A percentile compares a stretch with the other conserved stretches of the same genome.
Evolutionary conservation across 2,329 filamentous ascomycete species (phyloP).

Genomic region (Alternaria novae-zelandiae): DNA sequence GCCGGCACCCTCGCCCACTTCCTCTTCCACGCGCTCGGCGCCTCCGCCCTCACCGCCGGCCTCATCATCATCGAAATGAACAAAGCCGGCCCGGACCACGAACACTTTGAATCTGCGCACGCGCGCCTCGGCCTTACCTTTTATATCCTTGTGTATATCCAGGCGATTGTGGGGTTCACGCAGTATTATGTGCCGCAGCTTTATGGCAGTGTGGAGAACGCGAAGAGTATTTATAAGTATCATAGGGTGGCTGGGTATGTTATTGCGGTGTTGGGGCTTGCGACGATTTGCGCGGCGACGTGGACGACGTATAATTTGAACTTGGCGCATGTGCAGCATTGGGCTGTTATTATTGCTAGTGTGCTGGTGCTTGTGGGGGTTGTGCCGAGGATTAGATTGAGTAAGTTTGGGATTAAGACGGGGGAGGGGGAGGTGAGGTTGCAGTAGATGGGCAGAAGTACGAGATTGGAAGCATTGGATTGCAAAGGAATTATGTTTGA

Average conservation of each 20-base stretch:
- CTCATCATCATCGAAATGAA: conserved; percentile 80
- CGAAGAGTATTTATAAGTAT: conserved; percentile 88
- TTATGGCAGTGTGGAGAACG: conserved; percentile 79
- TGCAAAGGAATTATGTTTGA: no score
- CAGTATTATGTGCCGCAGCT: conserved; percentile 78
- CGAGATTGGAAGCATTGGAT: no score
- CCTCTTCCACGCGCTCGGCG: conserved; percentile 69
- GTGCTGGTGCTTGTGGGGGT: conserved; percentile 74
- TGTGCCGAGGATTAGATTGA: conserved; percentile 78
- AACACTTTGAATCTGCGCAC: conserved; percentile 81
- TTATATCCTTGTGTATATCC: conserved; percentile 71
- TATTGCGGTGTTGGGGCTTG: conserved; percentile 72
- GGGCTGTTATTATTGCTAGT: conserved; percentile 72
- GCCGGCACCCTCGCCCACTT: conserved; percentile 70
- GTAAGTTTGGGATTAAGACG: conserved; percentile 72
- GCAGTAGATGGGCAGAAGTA: no score
- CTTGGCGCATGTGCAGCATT: conserved; percentile 74
- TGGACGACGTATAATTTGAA: conserved; percentile 75
- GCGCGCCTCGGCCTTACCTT: conserved; percentile 82
- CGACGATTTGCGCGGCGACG: conserved; percentile 76
- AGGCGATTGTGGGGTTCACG: conserved; percentile 80
- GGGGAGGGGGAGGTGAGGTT: conserved; percentile 11
- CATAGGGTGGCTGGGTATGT: conserved; percentile 81
- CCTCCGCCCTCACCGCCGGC: conserved; percentile 68
- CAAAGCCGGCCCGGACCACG: conserved; percentile 71